Evolutionary conservation across 345 rosid genomes (phyloP), one percentile per base, ranked within the genome.

Genomic region (Hevea brasiliensis): DNA sequence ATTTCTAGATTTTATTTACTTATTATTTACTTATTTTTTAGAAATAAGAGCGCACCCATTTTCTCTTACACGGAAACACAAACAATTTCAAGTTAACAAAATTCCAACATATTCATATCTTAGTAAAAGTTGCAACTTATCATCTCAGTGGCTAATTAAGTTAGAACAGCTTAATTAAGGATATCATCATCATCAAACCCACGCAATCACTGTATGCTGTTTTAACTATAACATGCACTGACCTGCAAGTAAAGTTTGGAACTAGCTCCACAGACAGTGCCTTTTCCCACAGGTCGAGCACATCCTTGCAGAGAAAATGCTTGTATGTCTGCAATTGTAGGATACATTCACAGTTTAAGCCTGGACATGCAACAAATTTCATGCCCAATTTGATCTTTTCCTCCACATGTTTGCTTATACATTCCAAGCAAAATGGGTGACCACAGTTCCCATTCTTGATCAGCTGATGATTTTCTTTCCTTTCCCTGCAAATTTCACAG

Each of bases 191-290:
- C 24, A 61, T 32, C 65, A 17, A 61, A 18, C 12, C 29, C 65
- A 61, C 6, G 4, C 10, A 32, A 14, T 32, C 4, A 32, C 37
- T 4, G 37, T 32, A 4, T 32, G 2, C 37, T 32, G 2, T 32
- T 32, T 32, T 32, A 32, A 32, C 37, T 32, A 32, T 32, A 32
- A 47, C 11, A 17, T 17, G 55, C 55, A 61, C 66, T 37, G 26
- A 61, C 66, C 68, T 65, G 68, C 54, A 23, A 42, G 29, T 65
- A 23, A 11, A 23, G 4, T 41, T n/a, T 21, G 67, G 29, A 63
- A 21, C 10, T 18, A 24, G 32, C 26, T 32, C 44, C 42, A 32
- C 12, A 26, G 64, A 60, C n/a, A 17, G 17, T 3, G 65, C 44
- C 18, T 32, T 32, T 32, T 32, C 65, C 65, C 21, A 61, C 12